Conservation (phyloP, 768 basidiomycete species). For the Agrocybe pediades region DNA sequence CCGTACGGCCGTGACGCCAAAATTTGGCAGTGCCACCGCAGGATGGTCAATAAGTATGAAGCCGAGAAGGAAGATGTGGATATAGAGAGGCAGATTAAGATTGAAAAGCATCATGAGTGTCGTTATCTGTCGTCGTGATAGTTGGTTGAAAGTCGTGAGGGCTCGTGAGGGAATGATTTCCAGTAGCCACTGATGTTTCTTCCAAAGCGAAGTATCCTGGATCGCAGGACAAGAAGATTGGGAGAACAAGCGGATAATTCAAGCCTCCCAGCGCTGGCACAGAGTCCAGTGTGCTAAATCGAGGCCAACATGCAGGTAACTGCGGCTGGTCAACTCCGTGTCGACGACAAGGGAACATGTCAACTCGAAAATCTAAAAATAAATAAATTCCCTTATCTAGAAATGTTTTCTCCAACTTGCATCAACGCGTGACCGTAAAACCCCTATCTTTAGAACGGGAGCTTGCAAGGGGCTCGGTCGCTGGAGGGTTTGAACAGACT, state of each 20-base stretch:
- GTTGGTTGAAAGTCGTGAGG: neutral
- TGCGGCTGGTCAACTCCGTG: too few species aligned
- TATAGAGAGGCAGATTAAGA: neutral
- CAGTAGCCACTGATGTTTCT: too few species aligned
- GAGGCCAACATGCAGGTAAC: too few species aligned
- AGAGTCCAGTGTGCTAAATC: too few species aligned
- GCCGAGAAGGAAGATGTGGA: neutral
- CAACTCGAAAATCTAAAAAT: neutral
- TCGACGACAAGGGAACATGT: neutral
- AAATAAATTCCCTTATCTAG: neutral
- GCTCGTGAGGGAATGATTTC: neutral
- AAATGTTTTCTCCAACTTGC: neutral
- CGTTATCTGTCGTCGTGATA: neutral
- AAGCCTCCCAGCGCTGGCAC: too few species aligned
- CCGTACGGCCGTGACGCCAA: neutral
- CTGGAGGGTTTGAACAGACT: too few species aligned
- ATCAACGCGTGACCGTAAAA: neutral
- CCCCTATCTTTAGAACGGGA: too few species aligned
- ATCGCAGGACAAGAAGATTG: too few species aligned
- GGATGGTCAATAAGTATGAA: neutral
- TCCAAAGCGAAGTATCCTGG: too few species aligned
- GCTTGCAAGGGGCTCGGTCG: too few species aligned
- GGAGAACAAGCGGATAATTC: too few species aligned
- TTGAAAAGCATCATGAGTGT: neutral
- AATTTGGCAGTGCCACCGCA: neutral